Evolutionary conservation across 2,329 filamentous ascomycete species (phyloP).

Genomic region (Alternaria hordeiaustralica): DNA sequence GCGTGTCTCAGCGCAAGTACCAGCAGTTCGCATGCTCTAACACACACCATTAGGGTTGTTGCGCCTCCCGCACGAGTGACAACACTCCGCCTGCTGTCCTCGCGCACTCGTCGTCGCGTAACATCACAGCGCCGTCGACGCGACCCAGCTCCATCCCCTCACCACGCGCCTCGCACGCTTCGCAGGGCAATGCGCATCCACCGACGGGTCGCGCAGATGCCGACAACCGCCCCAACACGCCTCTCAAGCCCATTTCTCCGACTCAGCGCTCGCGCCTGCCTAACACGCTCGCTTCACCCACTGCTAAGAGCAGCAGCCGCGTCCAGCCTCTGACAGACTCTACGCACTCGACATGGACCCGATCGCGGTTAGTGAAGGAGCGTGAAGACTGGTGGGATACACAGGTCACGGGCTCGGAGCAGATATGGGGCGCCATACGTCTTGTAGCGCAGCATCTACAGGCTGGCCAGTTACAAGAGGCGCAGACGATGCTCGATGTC

Average conservation of each 20-base stretch:
- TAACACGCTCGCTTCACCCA: conserved; percentile 31
- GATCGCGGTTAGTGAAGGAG: conserved; percentile 71
- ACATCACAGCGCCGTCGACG: conserved; percentile 38
- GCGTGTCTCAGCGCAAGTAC: neutral
- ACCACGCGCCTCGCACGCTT: conserved; percentile 29
- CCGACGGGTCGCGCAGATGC: conserved; percentile 12
- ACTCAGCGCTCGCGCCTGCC: conserved; percentile 38
- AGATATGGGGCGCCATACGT: conserved; percentile 81
- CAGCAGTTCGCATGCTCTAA: conserved; percentile 6
- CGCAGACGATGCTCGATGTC: conserved; percentile 81
- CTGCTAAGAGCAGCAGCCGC: conserved; percentile 26
- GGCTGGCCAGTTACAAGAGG: conserved; percentile 56
- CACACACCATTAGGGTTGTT: conserved; percentile 27
- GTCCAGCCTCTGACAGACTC: conserved; percentile 29
- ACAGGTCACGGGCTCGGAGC: conserved; percentile 74
- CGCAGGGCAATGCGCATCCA: conserved; percentile 13
- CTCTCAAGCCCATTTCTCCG: conserved; percentile 33
- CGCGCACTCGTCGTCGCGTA: conserved; percentile 32
- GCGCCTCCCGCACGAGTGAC: conserved; percentile 20
- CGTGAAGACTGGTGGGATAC: conserved; percentile 90
- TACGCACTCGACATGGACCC: conserved; percentile 55
- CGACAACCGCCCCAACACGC: conserved; percentile 33
- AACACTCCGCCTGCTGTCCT: conserved; percentile 9
- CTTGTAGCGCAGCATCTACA: conserved; percentile 73
- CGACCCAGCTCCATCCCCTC: conserved; percentile 23